Evolutionary conservation across 257 asterid species (phyloP), one percentile per base, ranked within the genome.

Genomic region (Plantago major): DNA sequence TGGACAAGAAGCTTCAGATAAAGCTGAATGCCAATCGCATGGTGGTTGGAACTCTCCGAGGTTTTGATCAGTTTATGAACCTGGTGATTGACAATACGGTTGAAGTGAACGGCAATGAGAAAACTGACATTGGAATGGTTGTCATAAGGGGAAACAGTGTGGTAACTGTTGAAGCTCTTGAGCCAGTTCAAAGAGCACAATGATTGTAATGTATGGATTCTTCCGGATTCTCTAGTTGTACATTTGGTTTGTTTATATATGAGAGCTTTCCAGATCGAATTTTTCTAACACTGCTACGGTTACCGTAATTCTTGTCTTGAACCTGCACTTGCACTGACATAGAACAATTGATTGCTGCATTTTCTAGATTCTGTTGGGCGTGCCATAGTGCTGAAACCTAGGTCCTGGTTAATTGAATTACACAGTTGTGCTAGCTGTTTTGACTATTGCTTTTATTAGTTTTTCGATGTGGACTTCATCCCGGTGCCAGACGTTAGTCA

Each of bases 81-180:
- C 60, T 89, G 70, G 95, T 87, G 76, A 72, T 81, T 42, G 96
- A 87, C 79, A 83, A 87, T 64, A 87, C 96, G 0, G 84, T 87
- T 11, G 93, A 83, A 75, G 91, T 88, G 58, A 88, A 82, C 72
- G 98, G 98, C 67, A 76, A 80, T 12, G 98, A 88, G 67, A 88
- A 82, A 70, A 88, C 68, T 11, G 95, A 90, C n/a, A 90, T 90
- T 37, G 98, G 98, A 76, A 90, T 84, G 94, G 95, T 90, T 90
- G 97, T 48, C 49, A 48, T n/a, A 0, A 6, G 45, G 19, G 15
- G 16, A 45, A 40, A 22, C 28, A 55, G 94, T 19, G 87, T 85
- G 40, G 88, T 85, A 37, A 85, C 94, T 2, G 88, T 85, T 48
- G 94, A 85, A 81, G 94, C 90, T 4, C 83, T 82, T 2, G 94